These are phyloP conservation scores for Xylaria flabelliformis DNA, from an alignment of 495 filamentous ascomycete species.

Conservation along the genomic window DNA sequence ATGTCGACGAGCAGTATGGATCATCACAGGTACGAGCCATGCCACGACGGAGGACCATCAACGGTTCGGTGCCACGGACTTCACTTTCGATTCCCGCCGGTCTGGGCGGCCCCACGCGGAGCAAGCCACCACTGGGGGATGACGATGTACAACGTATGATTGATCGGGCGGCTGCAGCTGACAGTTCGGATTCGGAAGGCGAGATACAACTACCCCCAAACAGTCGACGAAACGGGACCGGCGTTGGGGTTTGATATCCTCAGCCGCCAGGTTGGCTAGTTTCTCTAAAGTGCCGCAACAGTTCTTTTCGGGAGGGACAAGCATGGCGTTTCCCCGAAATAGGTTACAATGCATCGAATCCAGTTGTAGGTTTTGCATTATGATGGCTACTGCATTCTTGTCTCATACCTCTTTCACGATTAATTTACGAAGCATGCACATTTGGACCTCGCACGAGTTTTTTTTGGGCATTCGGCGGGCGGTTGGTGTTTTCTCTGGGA, in stretches of 20 bases:
- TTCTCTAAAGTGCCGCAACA: not conserved
- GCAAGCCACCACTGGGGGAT: slow-evolving; percentile 45
- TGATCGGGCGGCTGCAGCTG: slow-evolving; percentile 48
- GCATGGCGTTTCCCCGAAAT: not conserved
- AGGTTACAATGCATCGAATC: not conserved
- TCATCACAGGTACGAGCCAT: slow-evolving; percentile 47
- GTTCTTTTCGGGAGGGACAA: not conserved
- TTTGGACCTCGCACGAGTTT: not conserved
- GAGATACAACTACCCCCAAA: slow-evolving; percentile 52
- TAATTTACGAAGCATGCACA: slow-evolving; percentile 15
- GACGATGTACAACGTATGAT: slow-evolving; percentile 58
- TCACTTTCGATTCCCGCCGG: slow-evolving; percentile 51
- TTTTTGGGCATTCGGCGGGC: slow-evolving; percentile 5
- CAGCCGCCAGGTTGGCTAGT: not conserved
- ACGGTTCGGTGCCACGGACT: slow-evolving; percentile 39
- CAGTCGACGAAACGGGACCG: slow-evolving; percentile 35
- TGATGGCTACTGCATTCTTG: not conserved
- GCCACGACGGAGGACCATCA: slow-evolving; percentile 46
- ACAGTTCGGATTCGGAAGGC: slow-evolving; percentile 56
- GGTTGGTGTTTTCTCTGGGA: slow-evolving; percentile 16
- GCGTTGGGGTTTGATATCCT: slow-evolving; percentile 32
- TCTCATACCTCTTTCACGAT: slow-evolving; percentile 13
- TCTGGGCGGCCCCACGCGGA: slow-evolving; percentile 42
- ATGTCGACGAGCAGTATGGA: slow-evolving; percentile 50
- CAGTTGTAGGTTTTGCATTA: not conserved